Evolutionary conservation across 768 basidiomycete species (phyloP).

Genomic region (Nidularia sp.): DNA sequence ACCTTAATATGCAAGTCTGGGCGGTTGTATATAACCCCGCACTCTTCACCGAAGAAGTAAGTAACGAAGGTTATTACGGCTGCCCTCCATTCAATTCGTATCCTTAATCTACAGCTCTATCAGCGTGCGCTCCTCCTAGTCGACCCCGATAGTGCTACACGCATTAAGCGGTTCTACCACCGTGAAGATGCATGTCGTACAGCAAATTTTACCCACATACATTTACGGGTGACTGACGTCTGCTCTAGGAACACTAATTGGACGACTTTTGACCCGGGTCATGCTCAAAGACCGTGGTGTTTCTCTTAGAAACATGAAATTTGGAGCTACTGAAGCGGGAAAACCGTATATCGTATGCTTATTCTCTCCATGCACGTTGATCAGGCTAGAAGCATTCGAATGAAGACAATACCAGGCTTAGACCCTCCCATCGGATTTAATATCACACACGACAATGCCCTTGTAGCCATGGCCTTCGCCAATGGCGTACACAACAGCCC

Average conservation of each 20-base stretch:
- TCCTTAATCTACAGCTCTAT: constrained; percentile 48
- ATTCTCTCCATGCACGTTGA: neutral
- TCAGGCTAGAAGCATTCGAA: no score
- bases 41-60: constrained; percentile 37
- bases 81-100: constrained; percentile 4
- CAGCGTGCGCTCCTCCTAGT: constrained; percentile 52
- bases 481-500: constrained; percentile 36
- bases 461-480: constrained; percentile 67
- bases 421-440: constrained; percentile 71
- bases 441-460: constrained; percentile 73
- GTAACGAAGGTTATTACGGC: no score
- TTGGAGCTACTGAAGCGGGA: constrained; percentile 55
- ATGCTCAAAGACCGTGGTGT: constrained; percentile 59
- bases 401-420: constrained; percentile 6
- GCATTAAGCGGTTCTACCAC: constrained; percentile 63
- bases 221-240: neutral
- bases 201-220: constrained; percentile 11
- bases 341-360: constrained; percentile 74
- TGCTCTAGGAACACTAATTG: constrained; percentile 65
- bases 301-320: constrained; percentile 37
- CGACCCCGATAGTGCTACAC: constrained; percentile 50
- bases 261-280: constrained; percentile 66
- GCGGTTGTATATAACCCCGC: constrained; percentile 38
- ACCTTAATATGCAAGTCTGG: constrained; percentile 33
- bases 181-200: constrained; percentile 75